These are phyloP conservation scores for Dalbergia cochinchinensis DNA, from an alignment of 306 rosid species.

Conservation along the genomic window DNA sequence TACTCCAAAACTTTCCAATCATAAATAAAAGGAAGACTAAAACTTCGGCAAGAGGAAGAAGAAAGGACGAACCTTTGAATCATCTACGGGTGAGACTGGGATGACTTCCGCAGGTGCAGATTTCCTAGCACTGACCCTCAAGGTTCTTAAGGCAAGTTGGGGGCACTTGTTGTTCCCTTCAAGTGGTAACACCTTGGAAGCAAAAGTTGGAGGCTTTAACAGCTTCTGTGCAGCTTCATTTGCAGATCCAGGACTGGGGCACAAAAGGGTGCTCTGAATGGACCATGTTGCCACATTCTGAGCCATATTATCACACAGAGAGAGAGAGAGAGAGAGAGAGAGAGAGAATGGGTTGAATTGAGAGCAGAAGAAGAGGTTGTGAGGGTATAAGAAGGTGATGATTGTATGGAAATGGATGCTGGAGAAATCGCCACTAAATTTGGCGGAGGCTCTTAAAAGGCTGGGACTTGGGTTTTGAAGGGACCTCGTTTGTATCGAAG, in stretches of 20 bases:
- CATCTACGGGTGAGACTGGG: constrained; percentile 82
- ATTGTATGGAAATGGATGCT: constrained; percentile 30
- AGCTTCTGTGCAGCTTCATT: constrained; percentile 54
- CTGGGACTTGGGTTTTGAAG: background rate
- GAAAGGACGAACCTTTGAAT: constrained; percentile 63
- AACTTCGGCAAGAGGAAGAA: background rate
- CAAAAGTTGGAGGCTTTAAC: constrained; percentile 58
- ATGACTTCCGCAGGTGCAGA: constrained; percentile 67
- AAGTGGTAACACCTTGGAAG: constrained; percentile 47
- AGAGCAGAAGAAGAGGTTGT: background rate
- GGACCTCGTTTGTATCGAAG: constrained; percentile 78
- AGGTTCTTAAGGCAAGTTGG: constrained; percentile 42
- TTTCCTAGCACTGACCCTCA: constrained; percentile 58
- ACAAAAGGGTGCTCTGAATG: constrained; percentile 63
- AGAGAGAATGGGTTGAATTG: background rate
- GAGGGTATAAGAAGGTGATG: constrained; percentile 15
- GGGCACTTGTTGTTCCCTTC: constrained; percentile 43
- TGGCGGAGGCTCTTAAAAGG: constrained; percentile 69
- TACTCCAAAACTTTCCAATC: background rate
- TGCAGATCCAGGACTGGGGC: constrained; percentile 67
- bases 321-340: constrained; percentile 13
- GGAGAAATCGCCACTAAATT: constrained; percentile 56
- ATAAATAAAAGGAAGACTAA: background rate
- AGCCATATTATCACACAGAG: constrained; percentile 58
- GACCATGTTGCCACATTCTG: constrained; percentile 83